Conservation (phyloP, 1,284 basidiomycete genomes). For the Phellinidium pouzarii region DNA sequence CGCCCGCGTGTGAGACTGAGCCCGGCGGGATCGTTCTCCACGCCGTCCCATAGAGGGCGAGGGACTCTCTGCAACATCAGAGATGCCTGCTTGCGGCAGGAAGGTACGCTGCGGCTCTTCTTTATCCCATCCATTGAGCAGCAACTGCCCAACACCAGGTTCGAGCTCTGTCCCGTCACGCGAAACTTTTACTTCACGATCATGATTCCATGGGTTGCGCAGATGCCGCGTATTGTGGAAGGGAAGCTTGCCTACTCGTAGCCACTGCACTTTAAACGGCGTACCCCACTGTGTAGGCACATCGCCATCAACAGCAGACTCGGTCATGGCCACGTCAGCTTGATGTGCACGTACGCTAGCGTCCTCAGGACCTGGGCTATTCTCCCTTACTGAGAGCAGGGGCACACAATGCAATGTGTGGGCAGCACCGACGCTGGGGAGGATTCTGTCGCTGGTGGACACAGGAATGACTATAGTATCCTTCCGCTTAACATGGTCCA, state of each 20-base stretch:
- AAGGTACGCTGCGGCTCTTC: constrained; percentile 3
- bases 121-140: constrained; percentile 73
- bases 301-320: constrained; percentile 10
- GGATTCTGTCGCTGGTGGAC: neutral
- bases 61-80: neutral
- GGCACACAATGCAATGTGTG: neutral
- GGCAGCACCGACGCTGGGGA: neutral
- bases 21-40: neutral
- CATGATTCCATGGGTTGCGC: constrained; percentile 91
- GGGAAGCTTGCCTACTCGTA: constrained; percentile 67
- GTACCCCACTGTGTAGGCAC: constrained; percentile 47
- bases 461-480: constrained; percentile 6
- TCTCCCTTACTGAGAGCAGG: neutral
- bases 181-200: constrained; percentile 86
- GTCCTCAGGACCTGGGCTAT: neutral
- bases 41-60: neutral
- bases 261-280: constrained; percentile 83
- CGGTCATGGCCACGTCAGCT: neutral
- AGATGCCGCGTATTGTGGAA: constrained; percentile 75
- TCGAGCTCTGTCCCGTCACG: constrained; percentile 91
- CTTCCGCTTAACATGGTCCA: constrained; percentile 12
- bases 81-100: neutral
- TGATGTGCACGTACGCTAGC: neutral
- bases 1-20: neutral
- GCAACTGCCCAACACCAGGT: constrained; percentile 64